Percentiles rank a stretch among this genome's conserved stretches.
Conservation (phyloP, 371 early-diverging fungal species). For the Cokeromyces recurvatus region DNA sequence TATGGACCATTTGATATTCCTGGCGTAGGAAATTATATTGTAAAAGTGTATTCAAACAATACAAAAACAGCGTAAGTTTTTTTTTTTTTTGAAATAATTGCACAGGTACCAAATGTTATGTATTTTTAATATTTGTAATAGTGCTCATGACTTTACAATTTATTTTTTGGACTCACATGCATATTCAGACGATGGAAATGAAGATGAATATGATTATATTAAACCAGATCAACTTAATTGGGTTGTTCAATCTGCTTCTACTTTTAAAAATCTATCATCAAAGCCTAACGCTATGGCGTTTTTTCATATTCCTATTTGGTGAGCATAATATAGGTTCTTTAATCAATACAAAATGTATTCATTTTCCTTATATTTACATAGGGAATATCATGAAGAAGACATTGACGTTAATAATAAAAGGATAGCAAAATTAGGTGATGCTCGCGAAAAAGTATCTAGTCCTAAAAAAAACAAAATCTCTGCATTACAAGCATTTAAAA, state of each 20-base stretch:
- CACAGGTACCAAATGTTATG: conserved; percentile 16
- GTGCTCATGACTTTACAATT: conserved; percentile 32
- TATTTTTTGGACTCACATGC: conserved; percentile 52
- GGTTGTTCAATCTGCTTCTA: conserved; percentile 15
- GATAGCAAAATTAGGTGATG: conserved; percentile 30
- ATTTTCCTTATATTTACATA: background rate
- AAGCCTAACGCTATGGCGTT: conserved; percentile 44
- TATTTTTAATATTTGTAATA: no score
- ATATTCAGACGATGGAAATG: conserved; percentile 29
- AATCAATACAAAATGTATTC: no score
- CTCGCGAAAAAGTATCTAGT: conserved; percentile 36
- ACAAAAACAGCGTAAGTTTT: conserved; percentile 20
- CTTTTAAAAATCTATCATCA: background rate
- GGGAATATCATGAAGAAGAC: conserved; percentile 21
- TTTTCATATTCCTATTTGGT: conserved; percentile 53
- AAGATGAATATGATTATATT: conserved; percentile 39
- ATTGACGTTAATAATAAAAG: background rate
- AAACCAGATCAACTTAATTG: conserved; percentile 49
- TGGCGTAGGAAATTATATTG: conserved; percentile 46
- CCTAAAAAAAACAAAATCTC: conserved; percentile 19
- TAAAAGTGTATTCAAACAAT: conserved; percentile 24
- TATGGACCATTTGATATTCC: conserved; percentile 42
- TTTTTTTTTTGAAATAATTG: conserved; percentile 34
- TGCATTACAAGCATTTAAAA: conserved; percentile 20
- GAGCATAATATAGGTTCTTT: background rate